phyloP scores from a whole-genome alignment of 2,329 filamentous ascomycete genomes.

The Gaeumannomyces sp. region DNA sequence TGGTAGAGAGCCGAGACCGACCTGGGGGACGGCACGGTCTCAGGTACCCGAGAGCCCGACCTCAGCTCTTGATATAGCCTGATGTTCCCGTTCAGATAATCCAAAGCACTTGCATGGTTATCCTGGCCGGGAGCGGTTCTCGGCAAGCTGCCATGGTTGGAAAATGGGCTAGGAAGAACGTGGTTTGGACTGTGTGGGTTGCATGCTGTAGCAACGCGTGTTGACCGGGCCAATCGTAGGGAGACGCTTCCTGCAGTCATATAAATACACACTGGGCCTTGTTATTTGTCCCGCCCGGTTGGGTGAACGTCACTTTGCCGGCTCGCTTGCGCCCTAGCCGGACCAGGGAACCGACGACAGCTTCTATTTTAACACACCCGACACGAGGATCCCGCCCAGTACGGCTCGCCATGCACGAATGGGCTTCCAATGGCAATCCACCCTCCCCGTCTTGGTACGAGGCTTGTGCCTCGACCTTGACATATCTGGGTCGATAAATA shows the following conservation, averaged over 20 bases:
- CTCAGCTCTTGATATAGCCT: not conserved
- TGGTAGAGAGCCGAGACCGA: no score
- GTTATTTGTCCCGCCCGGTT: not conserved
- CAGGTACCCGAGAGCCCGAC: no score
- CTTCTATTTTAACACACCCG: not conserved
- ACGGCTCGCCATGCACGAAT: not conserved
- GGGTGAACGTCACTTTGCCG: not conserved
- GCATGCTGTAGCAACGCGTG: not conserved
- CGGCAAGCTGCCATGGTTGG: no score
- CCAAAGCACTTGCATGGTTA: not conserved
- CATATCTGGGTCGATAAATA: no score
- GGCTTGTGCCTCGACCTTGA: not conserved
- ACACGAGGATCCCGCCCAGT: no score
- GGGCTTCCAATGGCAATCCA: not conserved
- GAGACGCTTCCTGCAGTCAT: not conserved
- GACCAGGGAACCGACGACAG: not conserved
- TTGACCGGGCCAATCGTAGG: not conserved
- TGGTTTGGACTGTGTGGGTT: no score
- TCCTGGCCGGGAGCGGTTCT: not conserved
- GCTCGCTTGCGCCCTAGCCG: not conserved
- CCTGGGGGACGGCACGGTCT: no score
- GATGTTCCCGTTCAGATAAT: not conserved
- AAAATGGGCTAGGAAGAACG: no score
- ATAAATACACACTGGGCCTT: not conserved
- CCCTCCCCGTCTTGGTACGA: not conserved